A percentile compares a stretch with the other conserved stretches of the same genome.
Evolutionary conservation across 768 basidiomycete species (phyloP).

Genomic region (Suillus weaverae): DNA sequence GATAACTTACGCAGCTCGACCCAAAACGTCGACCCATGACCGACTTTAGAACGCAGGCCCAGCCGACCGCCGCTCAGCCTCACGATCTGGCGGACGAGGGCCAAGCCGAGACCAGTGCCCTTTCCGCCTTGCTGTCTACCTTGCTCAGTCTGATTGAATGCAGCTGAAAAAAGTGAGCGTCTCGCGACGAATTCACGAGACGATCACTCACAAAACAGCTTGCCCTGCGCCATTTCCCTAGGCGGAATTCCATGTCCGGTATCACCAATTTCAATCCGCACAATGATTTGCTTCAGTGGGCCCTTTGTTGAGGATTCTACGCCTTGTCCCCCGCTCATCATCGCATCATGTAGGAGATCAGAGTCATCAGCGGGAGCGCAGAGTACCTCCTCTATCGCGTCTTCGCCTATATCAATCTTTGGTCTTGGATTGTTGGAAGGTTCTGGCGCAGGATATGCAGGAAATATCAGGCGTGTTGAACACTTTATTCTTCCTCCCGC

Average conservation of each 20-base stretch:
- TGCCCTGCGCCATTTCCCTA: conserved; percentile 68
- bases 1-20: conserved; percentile 62
- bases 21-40: conserved; percentile 86
- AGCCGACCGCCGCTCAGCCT: conserved; percentile 72
- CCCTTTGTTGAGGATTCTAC: background rate
- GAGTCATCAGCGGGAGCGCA: conserved; percentile 34
- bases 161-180: conserved; percentile 42
- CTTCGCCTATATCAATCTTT: conserved; percentile 13
- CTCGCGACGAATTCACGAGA: background rate
- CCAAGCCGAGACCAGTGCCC: conserved; percentile 73
- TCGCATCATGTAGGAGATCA: conserved; percentile 17
- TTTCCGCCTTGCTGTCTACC: conserved; percentile 73
- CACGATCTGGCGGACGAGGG: conserved; percentile 77
- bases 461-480: conserved; percentile 58
- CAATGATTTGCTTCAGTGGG: conserved; percentile 62
- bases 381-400: conserved; percentile 24
- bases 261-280: conserved; percentile 83
- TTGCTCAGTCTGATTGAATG: conserved; percentile 78
- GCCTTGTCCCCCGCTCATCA: background rate
- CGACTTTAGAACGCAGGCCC: conserved; percentile 63
- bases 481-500: conserved; percentile 67
- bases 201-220: conserved; percentile 61
- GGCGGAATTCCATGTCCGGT: conserved; percentile 66
- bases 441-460: conserved; percentile 20
- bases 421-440: conserved; percentile 4